Conservation (phyloP, 2,329 filamentous ascomycete genomes). For the Botrytis tulipae region DNA sequence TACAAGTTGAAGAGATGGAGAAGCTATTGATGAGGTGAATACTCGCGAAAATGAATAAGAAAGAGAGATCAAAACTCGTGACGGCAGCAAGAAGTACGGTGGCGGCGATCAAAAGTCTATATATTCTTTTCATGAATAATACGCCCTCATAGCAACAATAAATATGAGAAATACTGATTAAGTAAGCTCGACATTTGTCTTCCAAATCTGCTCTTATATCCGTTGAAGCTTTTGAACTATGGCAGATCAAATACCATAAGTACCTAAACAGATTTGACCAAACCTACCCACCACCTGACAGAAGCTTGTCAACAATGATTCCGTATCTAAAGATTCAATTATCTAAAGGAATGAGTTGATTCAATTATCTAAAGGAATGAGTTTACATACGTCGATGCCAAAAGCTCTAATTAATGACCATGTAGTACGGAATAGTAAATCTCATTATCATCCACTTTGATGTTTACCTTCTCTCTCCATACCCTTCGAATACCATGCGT, state of each 20-base stretch:
- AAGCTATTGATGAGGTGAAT: neutral
- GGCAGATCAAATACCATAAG: neutral
- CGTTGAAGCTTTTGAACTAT: neutral
- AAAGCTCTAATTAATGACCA: too few relatives aligned
- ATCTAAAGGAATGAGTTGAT: neutral
- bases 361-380: neutral
- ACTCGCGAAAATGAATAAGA: neutral
- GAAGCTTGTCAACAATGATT: neutral
- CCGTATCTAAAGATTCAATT: neutral
- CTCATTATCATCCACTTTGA: neutral
- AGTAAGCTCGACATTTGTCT: accelerated
- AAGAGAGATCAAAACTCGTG: accelerated
- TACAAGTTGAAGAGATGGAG: neutral
- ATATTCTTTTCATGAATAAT: neutral
- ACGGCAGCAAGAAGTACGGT: neutral
- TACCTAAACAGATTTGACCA: neutral
- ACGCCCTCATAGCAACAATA: too few relatives aligned
- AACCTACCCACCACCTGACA: neutral
- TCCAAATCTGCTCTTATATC: too few relatives aligned
- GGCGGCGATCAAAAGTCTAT: too few relatives aligned
- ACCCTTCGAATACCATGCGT: neutral
- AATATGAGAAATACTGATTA: accelerated
- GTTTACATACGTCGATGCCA: neutral
- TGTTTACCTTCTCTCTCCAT: neutral
- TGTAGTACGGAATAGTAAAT: neutral